Evolutionary conservation across 768 basidiomycete species (phyloP), one percentile per base, ranked within the genome.

Genomic region (Cytidiella melzeri): DNA sequence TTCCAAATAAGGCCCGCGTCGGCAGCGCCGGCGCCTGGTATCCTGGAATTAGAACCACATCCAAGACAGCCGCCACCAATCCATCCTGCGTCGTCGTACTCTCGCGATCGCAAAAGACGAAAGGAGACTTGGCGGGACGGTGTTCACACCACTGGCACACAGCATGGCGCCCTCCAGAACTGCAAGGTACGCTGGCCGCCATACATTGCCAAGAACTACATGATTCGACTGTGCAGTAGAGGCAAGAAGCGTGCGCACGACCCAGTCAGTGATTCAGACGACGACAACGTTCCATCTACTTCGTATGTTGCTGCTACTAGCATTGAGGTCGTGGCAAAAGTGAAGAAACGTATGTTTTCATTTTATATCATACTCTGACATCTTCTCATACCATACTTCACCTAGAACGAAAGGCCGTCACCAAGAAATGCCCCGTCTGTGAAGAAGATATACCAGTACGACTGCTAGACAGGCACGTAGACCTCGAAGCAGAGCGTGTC

Each of bases 401-500:
- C 34, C 6, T 41, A 87, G 85, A 73, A 3, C 86, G 80, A 62
- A 79, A 83, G 39, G 87, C 83, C 15, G 87, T 89, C 61, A 91
- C 85, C 2, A 73, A 80, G 50, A 70, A 70, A 51, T 92, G 88
- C 59, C 89, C 88, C 1, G 77, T 84, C 34, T 92, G 88, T 65
- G 68, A 73, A 12, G 87, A 91, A 61, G 62, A 62, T 34, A 84
- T 92, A 37, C 87, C 88, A 12, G 60, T 88, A 20, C 81, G 87
- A 11, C 72, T 90, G n/a, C 71, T 91, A 13, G 71, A 70, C 2
- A 72, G 69, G 48, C 89, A 91, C 56, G 73, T 75, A 3, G 73
- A 72, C 37, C 71, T 90, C 23, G 88, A 92, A 63, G 67, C 74
- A 28, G 74, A 85, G 56, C 77, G 87, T 53, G 73, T 89, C 19